Conservation (phyloP, 2,329 filamentous ascomycete species). For the Periconia sp. region DNA sequence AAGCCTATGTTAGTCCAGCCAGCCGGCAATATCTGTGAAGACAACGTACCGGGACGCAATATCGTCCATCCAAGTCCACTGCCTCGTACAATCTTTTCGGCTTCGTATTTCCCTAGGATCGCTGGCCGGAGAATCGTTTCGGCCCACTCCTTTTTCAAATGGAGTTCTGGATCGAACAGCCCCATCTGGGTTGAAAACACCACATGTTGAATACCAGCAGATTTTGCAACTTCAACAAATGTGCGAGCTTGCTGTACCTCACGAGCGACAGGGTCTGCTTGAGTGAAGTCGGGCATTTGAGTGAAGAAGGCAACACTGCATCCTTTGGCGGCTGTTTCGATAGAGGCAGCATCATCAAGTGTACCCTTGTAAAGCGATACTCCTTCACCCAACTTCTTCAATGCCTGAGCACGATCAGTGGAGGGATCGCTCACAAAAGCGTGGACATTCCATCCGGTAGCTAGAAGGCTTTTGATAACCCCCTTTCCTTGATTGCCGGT, state of each 20-base stretch:
- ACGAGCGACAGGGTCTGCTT: conserved; percentile 8
- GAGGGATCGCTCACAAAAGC: conserved; percentile 35
- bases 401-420: conserved; percentile 23
- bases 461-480: conserved; percentile 28
- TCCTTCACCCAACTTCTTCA: conserved; percentile 25
- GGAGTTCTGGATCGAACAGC: conserved; percentile 13
- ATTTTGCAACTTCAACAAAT: conserved; percentile 31
- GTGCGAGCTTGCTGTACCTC: conserved; percentile 18
- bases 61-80: conserved; percentile 50
- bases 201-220: conserved; percentile 34
- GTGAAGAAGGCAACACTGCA: conserved; percentile 32
- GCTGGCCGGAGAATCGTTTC: conserved; percentile 12
- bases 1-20: neutral
- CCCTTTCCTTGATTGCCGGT: conserved; percentile 21
- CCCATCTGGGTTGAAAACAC: conserved; percentile 25
- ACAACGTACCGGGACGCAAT: conserved; percentile 46
- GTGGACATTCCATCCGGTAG: conserved; percentile 30
- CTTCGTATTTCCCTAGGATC: conserved; percentile 44
- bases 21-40: neutral
- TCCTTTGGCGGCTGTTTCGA: conserved; percentile 29
- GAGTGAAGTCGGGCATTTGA: conserved; percentile 22
- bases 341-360: conserved; percentile 29
- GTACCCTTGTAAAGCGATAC: conserved; percentile 34
- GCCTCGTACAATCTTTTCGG: conserved; percentile 42
- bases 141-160: neutral